Base-by-base conservation (phyloP, 139 green algal genomes). In the Picochlorum sp. region DNA sequence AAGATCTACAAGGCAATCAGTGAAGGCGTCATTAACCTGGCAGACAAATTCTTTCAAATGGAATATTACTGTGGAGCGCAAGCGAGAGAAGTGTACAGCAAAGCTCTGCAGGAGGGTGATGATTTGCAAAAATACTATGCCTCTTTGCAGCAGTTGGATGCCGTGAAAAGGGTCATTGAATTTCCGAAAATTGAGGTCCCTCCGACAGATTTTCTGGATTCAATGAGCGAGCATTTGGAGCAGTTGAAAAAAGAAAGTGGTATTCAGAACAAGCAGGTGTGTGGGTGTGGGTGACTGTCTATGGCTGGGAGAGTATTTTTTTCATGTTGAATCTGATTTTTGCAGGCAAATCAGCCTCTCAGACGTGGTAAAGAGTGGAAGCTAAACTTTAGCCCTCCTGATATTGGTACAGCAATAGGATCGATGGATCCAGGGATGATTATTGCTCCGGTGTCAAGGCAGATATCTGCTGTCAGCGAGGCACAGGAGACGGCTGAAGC, bases 31-130 rank as follows among this genome's bases (percentile, higher is more conserved):
- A 93, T 97, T 68, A 97, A 97, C 69, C 77, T 97, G 61, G 85
- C 91, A 1, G 91, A 96, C 71, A 77, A 85, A 56, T 97, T 92
- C 63, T 97, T 97, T 73, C 86, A 94, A 62, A 96, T 96, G 90
- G 78, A 89, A 32, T 76, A 80, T 41, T 51, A 74, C 3, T 79
- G 90, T 56, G 89, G 87, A 8, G 21, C 50, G 3, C 74, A 71
- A 28, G 85, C 72, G 10, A 65, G 92, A 49, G 89, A 95, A 49
- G 68, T 90, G 59, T 95, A 95, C 73, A 86, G 85, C 73, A 79
- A 94, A 61, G 79, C 80, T 76, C 67, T 85, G 41, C 56, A 59
- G 2, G 66, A 81, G 46, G 82, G 76, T 41, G 83, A 92, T 9
- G 68, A 71, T 38, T 75, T 95, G 5, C 76, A 46, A 10, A 54